These are phyloP conservation scores for Neofusicoccum kwambonambiense DNA, from an alignment of 2,329 filamentous ascomycete genomes.

Conservation along the genomic window DNA sequence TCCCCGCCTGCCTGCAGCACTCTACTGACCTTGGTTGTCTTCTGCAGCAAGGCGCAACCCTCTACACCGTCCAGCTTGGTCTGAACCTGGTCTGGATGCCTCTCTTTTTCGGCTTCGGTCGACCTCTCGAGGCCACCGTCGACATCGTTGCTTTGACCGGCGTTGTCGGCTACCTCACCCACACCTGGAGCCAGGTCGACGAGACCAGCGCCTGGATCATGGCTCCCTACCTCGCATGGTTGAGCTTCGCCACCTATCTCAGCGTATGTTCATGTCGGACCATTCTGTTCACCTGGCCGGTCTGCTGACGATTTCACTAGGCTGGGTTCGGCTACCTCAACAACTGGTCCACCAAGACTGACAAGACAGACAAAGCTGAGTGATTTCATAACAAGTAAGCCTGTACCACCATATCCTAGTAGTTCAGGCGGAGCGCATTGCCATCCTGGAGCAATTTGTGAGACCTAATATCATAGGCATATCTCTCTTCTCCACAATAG, in stretches of 20 bases:
- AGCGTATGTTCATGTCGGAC: conserved; percentile 46
- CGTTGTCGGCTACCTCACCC: conserved; percentile 70
- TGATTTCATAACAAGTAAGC: not conserved
- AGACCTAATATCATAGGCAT: too few relatives aligned
- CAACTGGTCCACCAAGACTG: conserved; percentile 36
- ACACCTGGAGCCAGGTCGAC: conserved; percentile 75
- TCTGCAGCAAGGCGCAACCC: conserved; percentile 61
- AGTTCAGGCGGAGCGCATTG: too few relatives aligned
- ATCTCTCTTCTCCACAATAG: too few relatives aligned
- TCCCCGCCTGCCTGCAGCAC: not conserved
- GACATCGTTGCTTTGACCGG: conserved; percentile 74
- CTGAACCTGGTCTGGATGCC: conserved; percentile 91
- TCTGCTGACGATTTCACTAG: conserved; percentile 22
- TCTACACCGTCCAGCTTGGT: conserved; percentile 83
- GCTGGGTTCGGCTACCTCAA: conserved; percentile 40
- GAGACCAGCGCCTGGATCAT: conserved; percentile 69
- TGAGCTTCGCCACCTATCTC: conserved; percentile 84
- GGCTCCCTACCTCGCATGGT: conserved; percentile 81
- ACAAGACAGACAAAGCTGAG: not conserved
- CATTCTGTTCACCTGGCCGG: not conserved
- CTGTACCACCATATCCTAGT: too few relatives aligned
- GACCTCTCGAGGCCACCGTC: conserved; percentile 69
- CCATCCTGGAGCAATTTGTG: too few relatives aligned
- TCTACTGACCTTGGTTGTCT: not conserved
- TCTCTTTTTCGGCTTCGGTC: conserved; percentile 78